phyloP scores from a whole-genome alignment of 2,329 filamentous ascomycete species.

The Cytospora paraplurivora region DNA sequence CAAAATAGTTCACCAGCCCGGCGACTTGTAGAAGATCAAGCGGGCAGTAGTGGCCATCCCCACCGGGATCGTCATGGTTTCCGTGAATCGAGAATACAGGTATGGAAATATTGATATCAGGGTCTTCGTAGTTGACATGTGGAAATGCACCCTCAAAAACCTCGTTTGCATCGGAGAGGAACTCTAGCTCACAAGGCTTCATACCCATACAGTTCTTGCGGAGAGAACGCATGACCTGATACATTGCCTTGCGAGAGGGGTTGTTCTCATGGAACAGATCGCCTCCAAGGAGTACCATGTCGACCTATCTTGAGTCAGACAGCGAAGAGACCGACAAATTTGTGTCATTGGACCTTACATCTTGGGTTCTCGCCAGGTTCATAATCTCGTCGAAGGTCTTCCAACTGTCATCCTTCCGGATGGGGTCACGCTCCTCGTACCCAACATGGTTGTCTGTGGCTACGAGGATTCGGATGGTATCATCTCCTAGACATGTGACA shows the following conservation, averaged over 20 bases:
- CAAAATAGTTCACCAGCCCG: slow-evolving; percentile 94
- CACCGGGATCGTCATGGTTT: slow-evolving; percentile 98
- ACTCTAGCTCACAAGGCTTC: slow-evolving; percentile 92
- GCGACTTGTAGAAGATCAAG: slow-evolving; percentile 89
- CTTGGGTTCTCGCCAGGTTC: slow-evolving; percentile 79
- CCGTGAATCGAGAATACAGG: slow-evolving; percentile 98
- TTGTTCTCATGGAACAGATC: slow-evolving; percentile 99
- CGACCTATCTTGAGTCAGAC: slow-evolving; percentile 55
- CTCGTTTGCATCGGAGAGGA: slow-evolving; percentile 88
- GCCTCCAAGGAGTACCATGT: slow-evolving; percentile 94
- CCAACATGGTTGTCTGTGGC: slow-evolving; percentile 98
- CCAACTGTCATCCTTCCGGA: slow-evolving; percentile 97
- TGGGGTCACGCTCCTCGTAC: slow-evolving; percentile 88
- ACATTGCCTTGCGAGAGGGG: slow-evolving; percentile 92
- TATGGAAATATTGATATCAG: slow-evolving; percentile 95
- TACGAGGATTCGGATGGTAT: slow-evolving; percentile 92
- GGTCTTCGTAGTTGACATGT: slow-evolving; percentile 96
- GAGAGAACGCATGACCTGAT: slow-evolving; percentile 93
- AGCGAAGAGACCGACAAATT: not conserved
- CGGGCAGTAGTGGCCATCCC: slow-evolving; percentile 88
- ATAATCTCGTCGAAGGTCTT: slow-evolving; percentile 94
- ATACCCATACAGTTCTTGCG: slow-evolving; percentile 93
- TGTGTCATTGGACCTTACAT: slow-evolving; percentile 53
- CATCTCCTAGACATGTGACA: slow-evolving; percentile 49
- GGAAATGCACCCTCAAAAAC: slow-evolving; percentile 89